A percentile compares a stretch with the other conserved stretches of the same genome.
phyloP scores from a whole-genome alignment of 1,284 basidiomycete genomes.

The Irpex sp. region DNA sequence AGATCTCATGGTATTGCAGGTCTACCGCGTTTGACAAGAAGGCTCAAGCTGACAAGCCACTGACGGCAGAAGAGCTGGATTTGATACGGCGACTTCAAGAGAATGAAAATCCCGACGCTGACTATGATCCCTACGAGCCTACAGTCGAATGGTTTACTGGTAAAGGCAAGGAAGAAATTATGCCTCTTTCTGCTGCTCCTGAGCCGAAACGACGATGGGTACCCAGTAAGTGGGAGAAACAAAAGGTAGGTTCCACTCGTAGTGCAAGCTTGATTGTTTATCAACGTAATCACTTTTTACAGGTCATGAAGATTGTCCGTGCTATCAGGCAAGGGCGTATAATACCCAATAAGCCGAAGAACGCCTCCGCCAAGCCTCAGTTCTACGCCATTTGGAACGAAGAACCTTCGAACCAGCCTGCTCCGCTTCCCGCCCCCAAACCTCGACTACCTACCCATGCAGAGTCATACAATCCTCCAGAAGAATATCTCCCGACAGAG shows the following conservation, averaged over 20 bases:
- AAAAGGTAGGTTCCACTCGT: conserved; percentile 67
- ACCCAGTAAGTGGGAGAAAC: conserved; percentile 99
- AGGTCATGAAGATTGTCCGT: conserved; percentile 99
- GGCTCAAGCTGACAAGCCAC: conserved; percentile 80
- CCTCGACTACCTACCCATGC: conserved; percentile 84
- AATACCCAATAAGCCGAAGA: conserved; percentile 82
- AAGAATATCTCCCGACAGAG: conserved; percentile 93
- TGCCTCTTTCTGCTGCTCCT: conserved; percentile 88
- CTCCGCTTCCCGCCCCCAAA: conserved; percentile 93
- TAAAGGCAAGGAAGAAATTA: conserved; percentile 89
- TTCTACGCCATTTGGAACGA: conserved; percentile 92
- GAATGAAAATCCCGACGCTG: conserved; percentile 88
- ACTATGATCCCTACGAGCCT: conserved; percentile 90
- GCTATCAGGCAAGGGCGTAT: conserved; percentile 97
- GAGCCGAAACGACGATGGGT: conserved; percentile 98
- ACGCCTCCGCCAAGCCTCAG: conserved; percentile 64
- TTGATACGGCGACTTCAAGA: conserved; percentile 90
- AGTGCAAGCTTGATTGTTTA: not conserved
- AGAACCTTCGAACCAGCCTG: conserved; percentile 59
- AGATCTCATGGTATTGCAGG: conserved; percentile 39
- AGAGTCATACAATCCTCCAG: conserved; percentile 98
- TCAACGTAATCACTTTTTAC: not conserved
- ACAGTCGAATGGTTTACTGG: conserved; percentile 98
- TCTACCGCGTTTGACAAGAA: conserved; percentile 93
- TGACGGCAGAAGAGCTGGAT: conserved; percentile 91